Evolutionary conservation across 768 basidiomycete genomes (phyloP).

Genomic region (Hygrocybe coccinea): DNA sequence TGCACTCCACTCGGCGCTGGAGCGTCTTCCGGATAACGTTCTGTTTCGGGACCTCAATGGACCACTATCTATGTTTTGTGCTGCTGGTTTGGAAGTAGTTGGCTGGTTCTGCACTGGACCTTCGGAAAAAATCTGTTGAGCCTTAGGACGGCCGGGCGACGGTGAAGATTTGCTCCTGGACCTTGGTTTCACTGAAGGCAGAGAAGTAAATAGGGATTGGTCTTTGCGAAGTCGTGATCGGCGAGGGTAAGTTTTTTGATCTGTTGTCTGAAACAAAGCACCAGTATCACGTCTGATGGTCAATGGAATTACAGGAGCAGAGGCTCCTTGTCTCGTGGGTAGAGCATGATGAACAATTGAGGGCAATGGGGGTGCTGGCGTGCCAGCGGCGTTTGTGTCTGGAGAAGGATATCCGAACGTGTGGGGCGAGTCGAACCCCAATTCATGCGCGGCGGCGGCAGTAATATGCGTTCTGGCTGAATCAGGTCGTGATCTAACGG

Average conservation of each 20-base stretch:
- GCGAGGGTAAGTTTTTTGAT: conserved; percentile 1
- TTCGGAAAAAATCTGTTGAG: conserved; percentile 3
- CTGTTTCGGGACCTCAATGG: background rate
- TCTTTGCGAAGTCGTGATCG: conserved; percentile 2
- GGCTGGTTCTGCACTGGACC: background rate
- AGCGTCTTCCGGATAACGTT: background rate
- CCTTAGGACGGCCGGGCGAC: background rate
- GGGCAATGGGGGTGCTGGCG: conserved; percentile 50
- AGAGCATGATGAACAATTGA: conserved; percentile 46
- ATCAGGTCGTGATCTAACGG: background rate
- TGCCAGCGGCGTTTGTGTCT: conserved; percentile 23
- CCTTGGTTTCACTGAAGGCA: background rate
- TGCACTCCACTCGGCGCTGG: conserved; percentile 55
- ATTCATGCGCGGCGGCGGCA: background rate
- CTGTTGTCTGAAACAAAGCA: background rate
- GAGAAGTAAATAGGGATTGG: background rate
- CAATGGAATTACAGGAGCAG: background rate
- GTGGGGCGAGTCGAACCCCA: conserved; percentile 7
- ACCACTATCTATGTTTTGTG: background rate
- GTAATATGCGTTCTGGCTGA: background rate
- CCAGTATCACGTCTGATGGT: background rate
- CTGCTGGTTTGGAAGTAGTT: background rate
- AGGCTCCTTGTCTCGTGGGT: background rate
- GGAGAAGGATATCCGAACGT: conserved; percentile 12
- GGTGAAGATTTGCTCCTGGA: background rate